phyloP scores from a whole-genome alignment of 2,329 filamentous ascomycete genomes.

The Phaeosphaeriaceae sp. region DNA sequence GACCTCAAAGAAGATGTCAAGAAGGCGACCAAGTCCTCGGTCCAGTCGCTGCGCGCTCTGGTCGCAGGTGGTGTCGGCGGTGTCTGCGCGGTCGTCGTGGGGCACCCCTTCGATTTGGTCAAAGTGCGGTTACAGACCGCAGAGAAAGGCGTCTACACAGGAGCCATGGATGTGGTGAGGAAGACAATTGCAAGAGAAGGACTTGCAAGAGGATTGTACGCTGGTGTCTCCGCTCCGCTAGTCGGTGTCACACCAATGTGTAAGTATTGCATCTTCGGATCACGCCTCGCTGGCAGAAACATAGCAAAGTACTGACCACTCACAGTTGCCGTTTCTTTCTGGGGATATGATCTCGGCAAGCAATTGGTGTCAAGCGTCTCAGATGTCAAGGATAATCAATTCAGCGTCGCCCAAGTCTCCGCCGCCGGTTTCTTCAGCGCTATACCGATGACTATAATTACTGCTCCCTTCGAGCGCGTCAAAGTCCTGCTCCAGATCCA shows the following conservation, averaged over 20 bases:
- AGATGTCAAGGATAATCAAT: slow-evolving; percentile 71
- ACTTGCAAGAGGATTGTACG: slow-evolving; percentile 80
- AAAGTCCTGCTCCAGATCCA: slow-evolving; percentile 99
- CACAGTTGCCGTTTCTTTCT: slow-evolving; percentile 72
- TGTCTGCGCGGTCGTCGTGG: slow-evolving; percentile 88
- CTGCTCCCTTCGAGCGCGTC: slow-evolving; percentile 98
- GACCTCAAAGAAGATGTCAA: slow-evolving; percentile 63
- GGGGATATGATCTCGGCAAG: slow-evolving; percentile 96
- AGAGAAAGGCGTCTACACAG: slow-evolving; percentile 88
- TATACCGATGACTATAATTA: slow-evolving; percentile 96
- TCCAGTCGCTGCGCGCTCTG: slow-evolving; percentile 79
- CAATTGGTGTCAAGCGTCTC: slow-evolving; percentile 77
- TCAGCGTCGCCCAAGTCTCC: slow-evolving; percentile 86
- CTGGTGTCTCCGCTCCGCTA: slow-evolving; percentile 93
- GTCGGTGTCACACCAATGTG: slow-evolving; percentile 99
- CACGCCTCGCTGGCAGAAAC: neutral
- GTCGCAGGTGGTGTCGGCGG: slow-evolving; percentile 92
- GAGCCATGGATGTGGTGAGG: slow-evolving; percentile 88
- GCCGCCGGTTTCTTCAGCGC: slow-evolving; percentile 93
- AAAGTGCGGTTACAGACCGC: slow-evolving; percentile 98
- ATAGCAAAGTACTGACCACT: slow-evolving; percentile 10
- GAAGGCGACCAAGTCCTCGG: slow-evolving; percentile 60
- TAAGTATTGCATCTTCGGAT: slow-evolving; percentile 60
- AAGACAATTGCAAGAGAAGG: slow-evolving; percentile 91
- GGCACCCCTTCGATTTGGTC: slow-evolving; percentile 96